A percentile compares a stretch with the other conserved stretches of the same genome.
Conservation (phyloP, 108 stramenopile genomes). For the Conticribra guillardii region DNA sequence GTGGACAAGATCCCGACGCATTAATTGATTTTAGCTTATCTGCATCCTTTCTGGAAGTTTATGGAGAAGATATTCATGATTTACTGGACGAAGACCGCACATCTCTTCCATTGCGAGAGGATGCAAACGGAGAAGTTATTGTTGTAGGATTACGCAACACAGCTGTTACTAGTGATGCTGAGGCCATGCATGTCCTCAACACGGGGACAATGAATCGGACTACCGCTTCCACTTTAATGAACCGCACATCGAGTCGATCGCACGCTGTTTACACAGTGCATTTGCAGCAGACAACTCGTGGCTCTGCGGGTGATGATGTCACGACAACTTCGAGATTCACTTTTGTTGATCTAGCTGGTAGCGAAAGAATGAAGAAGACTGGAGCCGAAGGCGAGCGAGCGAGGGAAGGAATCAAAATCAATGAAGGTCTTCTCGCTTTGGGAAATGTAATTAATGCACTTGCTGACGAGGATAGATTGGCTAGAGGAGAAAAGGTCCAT, state of each 20-base stretch:
- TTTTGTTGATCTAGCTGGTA: constrained; percentile 89
- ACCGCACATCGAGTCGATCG: constrained; percentile 78
- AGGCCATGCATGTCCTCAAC: constrained; percentile 78
- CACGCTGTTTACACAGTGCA: constrained; percentile 85
- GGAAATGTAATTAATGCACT: constrained; percentile 98
- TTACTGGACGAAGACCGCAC: constrained; percentile 66
- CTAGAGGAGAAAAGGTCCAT: constrained; percentile 72
- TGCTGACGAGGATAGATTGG: constrained; percentile 83
- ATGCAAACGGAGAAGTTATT: constrained; percentile 70
- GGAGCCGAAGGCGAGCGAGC: constrained; percentile 87
- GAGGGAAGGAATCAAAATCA: constrained; percentile 93
- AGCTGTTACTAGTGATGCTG: constrained; percentile 50
- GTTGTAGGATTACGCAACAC: constrained; percentile 59
- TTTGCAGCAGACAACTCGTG: constrained; percentile 55
- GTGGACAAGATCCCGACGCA: not conserved
- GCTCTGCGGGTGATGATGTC: constrained; percentile 60
- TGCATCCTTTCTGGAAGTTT: constrained; percentile 93
- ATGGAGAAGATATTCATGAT: constrained; percentile 94
- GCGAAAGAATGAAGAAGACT: constrained; percentile 94
- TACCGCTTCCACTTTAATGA: constrained; percentile 94
- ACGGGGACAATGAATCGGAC: constrained; percentile 92
- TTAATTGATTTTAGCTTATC: constrained; percentile 62
- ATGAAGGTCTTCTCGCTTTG: constrained; percentile 94
- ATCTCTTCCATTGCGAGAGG: constrained; percentile 80
- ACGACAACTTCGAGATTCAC: constrained; percentile 73